A percentile compares a stretch with the other conserved stretches of the same genome.
phyloP scores from a whole-genome alignment of 1,284 basidiomycete species.

The Irpex rosettiformis region DNA sequence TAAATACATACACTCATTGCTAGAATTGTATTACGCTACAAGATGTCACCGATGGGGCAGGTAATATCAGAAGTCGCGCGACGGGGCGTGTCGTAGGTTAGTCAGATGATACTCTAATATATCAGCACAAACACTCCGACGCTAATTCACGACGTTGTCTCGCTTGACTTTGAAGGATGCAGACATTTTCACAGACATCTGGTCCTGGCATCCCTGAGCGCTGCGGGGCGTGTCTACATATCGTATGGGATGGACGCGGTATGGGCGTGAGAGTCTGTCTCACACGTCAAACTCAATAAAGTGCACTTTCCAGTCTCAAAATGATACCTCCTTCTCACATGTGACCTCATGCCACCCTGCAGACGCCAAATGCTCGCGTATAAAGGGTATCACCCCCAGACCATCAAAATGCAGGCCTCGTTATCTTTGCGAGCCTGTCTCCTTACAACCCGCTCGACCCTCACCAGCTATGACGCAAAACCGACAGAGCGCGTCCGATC shows the following conservation, averaged over 20 bases:
- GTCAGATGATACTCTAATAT: too few relatives aligned
- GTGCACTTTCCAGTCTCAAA: not conserved
- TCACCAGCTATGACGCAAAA: not conserved
- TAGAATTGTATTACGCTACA: not conserved
- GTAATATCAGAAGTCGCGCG: not conserved
- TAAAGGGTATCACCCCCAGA: not conserved
- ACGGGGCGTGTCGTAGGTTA: too few relatives aligned
- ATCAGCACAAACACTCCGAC: too few relatives aligned
- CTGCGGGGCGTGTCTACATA: too few relatives aligned
- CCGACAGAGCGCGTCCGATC: not conserved
- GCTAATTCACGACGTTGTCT: too few relatives aligned
- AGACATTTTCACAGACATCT: too few relatives aligned
- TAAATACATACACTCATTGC: not conserved
- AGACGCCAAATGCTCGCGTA: not conserved
- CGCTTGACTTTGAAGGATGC: too few relatives aligned
- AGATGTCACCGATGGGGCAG: too few relatives aligned
- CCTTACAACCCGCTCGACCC: not conserved
- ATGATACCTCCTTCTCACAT: not conserved
- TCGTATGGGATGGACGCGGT: not conserved
- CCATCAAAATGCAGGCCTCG: not conserved
- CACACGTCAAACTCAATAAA: not conserved
- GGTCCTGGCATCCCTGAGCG: too few relatives aligned
- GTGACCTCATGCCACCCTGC: not conserved
- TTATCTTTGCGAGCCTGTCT: not conserved
- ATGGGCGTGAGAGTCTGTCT: not conserved